Conservation (phyloP, 192 early-diverging fungal genomes). For the Entrophospora sp. region DNA sequence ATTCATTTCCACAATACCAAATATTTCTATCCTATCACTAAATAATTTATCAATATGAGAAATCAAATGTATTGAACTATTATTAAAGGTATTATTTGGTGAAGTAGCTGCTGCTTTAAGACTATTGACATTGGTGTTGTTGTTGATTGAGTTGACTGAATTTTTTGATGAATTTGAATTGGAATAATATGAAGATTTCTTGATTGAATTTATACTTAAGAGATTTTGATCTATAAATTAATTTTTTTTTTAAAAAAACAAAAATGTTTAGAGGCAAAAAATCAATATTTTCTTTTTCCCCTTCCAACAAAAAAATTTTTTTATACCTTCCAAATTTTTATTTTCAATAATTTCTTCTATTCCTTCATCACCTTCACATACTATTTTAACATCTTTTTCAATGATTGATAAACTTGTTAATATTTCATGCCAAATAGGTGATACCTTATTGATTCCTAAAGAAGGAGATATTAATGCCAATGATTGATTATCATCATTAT, state of each 20-base stretch:
- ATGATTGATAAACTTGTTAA: constrained; percentile 26
- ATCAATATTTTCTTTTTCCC: too few species aligned
- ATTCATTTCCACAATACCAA: constrained; percentile 47
- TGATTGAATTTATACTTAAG: too few species aligned
- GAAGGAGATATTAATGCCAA: too few species aligned
- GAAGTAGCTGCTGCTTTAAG: too few species aligned
- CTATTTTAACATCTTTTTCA: constrained; percentile 29
- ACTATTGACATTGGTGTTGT: too few species aligned
- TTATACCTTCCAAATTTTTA: not conserved
- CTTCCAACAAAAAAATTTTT: not conserved
- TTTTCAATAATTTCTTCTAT: constrained; percentile 20
- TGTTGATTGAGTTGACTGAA: not conserved
- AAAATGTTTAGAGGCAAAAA: too few species aligned
- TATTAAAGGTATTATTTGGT: not conserved
- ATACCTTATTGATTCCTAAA: too few species aligned
- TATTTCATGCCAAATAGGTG: constrained; percentile 29
- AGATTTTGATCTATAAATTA: too few species aligned
- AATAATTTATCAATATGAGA: constrained; percentile 65
- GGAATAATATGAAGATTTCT: too few species aligned
- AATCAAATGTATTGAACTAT: not conserved
- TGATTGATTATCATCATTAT: too few species aligned
- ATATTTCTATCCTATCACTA: constrained; percentile 56
- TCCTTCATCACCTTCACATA: constrained; percentile 28
- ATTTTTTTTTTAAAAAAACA: too few species aligned
- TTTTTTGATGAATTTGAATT: too few species aligned